Evolutionary conservation across 208 protist species (phyloP).

Genomic region (Leishmania gerbilli): DNA sequence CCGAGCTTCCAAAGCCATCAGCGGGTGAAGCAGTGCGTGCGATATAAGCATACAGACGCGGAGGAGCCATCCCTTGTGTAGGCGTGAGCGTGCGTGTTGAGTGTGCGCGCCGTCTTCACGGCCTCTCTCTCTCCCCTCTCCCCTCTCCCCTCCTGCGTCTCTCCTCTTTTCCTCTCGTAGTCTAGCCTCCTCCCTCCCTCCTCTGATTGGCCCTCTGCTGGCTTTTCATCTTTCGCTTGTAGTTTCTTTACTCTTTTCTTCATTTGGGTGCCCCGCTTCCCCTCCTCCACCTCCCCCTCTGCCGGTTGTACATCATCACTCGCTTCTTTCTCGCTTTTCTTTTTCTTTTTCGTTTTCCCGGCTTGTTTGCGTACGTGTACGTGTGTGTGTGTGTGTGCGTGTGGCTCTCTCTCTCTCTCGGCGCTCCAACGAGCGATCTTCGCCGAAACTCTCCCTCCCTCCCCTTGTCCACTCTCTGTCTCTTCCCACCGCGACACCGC

Average conservation of each 20-base stretch:
- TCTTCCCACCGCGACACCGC: not conserved
- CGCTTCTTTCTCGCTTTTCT: not conserved
- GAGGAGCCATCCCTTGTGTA: not conserved
- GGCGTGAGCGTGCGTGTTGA: not conserved
- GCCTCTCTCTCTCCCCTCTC: not conserved
- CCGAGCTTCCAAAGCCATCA: not conserved
- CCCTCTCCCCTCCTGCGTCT: not conserved
- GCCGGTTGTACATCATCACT: not conserved
- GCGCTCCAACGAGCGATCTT: not conserved
- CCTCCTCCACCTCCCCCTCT: not conserved
- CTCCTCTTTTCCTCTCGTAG: not conserved
- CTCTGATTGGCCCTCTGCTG: not conserved
- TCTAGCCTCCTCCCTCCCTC: not conserved
- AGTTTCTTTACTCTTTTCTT: not conserved
- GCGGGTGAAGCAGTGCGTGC: conserved; percentile 3
- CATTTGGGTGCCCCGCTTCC: not conserved
- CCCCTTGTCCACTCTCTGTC: not conserved
- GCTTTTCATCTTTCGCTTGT: not conserved
- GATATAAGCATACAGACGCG: not conserved
- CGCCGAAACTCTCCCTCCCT: not conserved
- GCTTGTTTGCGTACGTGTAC: not conserved
- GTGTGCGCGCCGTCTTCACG: not conserved
- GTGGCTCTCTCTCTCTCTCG: not conserved
- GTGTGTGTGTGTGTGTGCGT: too few relatives aligned
- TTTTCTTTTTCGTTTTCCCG: not conserved